Conservation (phyloP, 2,329 filamentous ascomycete species). For the Leptographium wingfieldii region DNA sequence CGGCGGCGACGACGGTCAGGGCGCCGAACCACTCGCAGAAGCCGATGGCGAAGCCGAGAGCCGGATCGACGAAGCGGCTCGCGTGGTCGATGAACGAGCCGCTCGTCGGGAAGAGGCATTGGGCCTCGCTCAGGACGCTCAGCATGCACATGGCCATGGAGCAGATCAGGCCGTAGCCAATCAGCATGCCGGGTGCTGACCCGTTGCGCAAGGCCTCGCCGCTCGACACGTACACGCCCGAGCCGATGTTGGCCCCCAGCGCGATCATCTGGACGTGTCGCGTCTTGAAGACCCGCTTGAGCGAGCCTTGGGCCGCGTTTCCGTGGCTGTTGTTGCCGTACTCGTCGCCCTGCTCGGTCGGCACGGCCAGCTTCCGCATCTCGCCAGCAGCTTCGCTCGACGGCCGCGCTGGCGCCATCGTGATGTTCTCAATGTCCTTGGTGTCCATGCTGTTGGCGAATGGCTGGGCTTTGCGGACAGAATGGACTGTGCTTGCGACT, state of each 20-base stretch:
- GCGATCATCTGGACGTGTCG: slow-evolving; percentile 12
- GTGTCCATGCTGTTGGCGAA: background rate
- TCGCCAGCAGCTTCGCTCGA: slow-evolving; percentile 7
- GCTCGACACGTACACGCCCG: slow-evolving; percentile 8
- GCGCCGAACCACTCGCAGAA: slow-evolving; percentile 39
- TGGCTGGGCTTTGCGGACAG: background rate
- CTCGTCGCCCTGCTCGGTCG: slow-evolving; percentile 7
- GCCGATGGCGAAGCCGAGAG: slow-evolving; percentile 42
- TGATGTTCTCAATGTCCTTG: slow-evolving; percentile 7
- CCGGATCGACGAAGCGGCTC: slow-evolving; percentile 41
- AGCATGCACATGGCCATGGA: slow-evolving; percentile 9
- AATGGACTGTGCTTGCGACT: background rate
- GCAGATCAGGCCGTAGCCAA: slow-evolving; percentile 10
- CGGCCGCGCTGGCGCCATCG: background rate
- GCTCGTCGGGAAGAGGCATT: slow-evolving; percentile 30
- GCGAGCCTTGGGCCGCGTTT: slow-evolving; percentile 1
- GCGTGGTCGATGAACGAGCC: slow-evolving; percentile 43
- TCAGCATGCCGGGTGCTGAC: slow-evolving; percentile 37
- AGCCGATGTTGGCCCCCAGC: slow-evolving; percentile 11
- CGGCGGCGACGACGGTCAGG: slow-evolving; percentile 9
- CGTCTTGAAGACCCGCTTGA: slow-evolving; percentile 5
- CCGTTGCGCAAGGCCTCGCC: slow-evolving; percentile 36
- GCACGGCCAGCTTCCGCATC: slow-evolving; percentile 3
- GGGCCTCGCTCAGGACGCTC: slow-evolving; percentile 8
- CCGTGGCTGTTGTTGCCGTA: background rate